phyloP scores from a whole-genome alignment of 2,329 filamentous ascomycete genomes.

The Alternaria novae-zelandiae region DNA sequence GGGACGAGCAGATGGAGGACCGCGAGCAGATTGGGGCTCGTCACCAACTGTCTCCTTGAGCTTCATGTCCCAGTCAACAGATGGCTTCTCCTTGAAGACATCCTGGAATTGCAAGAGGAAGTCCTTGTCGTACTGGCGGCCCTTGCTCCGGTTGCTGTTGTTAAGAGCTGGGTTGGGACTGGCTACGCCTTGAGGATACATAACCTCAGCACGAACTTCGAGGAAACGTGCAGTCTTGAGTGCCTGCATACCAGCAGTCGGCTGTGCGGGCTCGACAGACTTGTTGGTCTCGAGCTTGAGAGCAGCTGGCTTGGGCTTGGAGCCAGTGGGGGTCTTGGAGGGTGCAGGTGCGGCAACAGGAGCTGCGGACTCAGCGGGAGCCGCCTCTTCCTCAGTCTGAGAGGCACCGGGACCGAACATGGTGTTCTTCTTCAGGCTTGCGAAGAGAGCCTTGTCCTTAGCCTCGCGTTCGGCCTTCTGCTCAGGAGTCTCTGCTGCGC shows the following conservation, averaged over 20 bases:
- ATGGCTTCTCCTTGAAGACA: conserved; percentile 96
- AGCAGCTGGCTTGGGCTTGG: conserved; percentile 82
- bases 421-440: conserved; percentile 57
- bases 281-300: conserved; percentile 90
- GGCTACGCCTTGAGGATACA: conserved; percentile 79
- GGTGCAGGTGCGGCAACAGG: conserved; percentile 26
- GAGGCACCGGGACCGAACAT: conserved; percentile 54
- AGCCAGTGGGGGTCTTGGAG: conserved; percentile 54
- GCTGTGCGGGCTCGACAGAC: conserved; percentile 86
- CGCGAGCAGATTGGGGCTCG: conserved; percentile 69
- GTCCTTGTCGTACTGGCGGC: conserved; percentile 92
- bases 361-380: conserved; percentile 50
- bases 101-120: conserved; percentile 96
- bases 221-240: conserved; percentile 91
- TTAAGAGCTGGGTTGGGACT: conserved; percentile 91
- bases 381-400: conserved; percentile 43
- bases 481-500: conserved; percentile 50
- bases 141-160: conserved; percentile 78
- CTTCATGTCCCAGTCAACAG: conserved; percentile 88
- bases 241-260: conserved; percentile 90
- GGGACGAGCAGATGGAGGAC: conserved; percentile 64
- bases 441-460: conserved; percentile 50
- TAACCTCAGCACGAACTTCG: conserved; percentile 74
- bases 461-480: conserved; percentile 51
- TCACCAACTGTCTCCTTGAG: conserved; percentile 87